Evolutionary conservation across 1,284 basidiomycete species (phyloP), one percentile per base, ranked within the genome.

Genomic region (Stereum hirsutum): DNA sequence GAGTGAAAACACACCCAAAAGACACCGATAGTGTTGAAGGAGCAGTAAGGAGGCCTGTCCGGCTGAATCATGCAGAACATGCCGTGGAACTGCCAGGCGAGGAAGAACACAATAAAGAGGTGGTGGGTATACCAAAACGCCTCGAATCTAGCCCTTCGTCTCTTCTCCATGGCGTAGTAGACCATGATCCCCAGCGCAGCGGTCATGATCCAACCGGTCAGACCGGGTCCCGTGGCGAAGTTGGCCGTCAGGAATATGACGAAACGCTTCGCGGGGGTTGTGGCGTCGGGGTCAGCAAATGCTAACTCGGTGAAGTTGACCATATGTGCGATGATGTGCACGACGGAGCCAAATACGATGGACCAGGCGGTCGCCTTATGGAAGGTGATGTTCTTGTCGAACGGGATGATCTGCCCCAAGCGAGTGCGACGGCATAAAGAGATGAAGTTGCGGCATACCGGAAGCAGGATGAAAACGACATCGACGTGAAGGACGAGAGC

Each of bases 41-140:
- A 88, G 65, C 91, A 95, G 64, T 74, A 90, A 0, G 88, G 89
- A 0, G 84, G 74, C 42, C 84, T 70, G 61, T 93, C 89, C n/a
- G 90, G 89, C 65, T 89, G 66, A 63, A 90, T 88, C 86, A 89
- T 89, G 62, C 89, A 93, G 75, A 91, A 92, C 85, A 93, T 87
- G 43, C 91, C 90, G 58, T 94, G 91, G 28, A 93, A 68, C 61
- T 94, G 90, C 90, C 91, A 94, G 55, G 71, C 69, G 59, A 89
- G 74, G 69, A 95, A 95, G 73, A 92, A 92, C 49, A 89, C 58
- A 54, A 93, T 78, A 68, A 91, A 92, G 41, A 95, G 70, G 60
- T 91, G 89, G 60, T 91, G 88, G 12, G 78, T 75, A 64, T 91
- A 93, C 87, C 89, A 93, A 69, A 94, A 94, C 54, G 74, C 63